Conservation (phyloP, 257 asterid genomes). For the Solanum corneliomulleri region DNA sequence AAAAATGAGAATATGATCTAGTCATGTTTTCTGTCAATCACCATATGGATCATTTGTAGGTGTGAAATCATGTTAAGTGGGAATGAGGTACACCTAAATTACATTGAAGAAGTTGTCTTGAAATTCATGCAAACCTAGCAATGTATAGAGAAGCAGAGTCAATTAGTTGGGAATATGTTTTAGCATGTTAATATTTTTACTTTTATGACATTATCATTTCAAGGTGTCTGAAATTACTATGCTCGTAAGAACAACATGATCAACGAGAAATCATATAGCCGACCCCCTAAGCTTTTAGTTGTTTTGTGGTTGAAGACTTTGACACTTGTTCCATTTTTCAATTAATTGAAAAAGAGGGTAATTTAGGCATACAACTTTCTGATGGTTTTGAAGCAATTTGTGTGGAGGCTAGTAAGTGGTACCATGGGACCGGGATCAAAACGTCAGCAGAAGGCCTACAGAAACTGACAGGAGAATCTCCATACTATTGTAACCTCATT, state of each 20-base stretch:
- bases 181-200: background rate
- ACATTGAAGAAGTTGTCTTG: no score
- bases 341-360: slow-evolving; percentile 1
- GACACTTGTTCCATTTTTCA: background rate
- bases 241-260: background rate
- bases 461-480: slow-evolving; percentile 25
- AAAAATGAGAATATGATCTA: background rate
- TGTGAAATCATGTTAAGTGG: background rate
- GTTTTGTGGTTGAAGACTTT: background rate
- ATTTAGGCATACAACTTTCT: background rate
- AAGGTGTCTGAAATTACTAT: background rate
- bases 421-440: slow-evolving; percentile 14
- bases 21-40: background rate
- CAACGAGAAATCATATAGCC: no score
- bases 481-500: slow-evolving; percentile 13
- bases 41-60: background rate
- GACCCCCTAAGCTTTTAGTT: background rate
- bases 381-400: background rate
- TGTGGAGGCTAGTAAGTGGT: background rate
- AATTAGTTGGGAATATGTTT: background rate
- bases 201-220: background rate
- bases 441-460: slow-evolving; percentile 14
- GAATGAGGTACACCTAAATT: background rate
- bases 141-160: background rate
- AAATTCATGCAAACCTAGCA: background rate